These are phyloP conservation scores for Phragmites australis DNA, from an alignment of 176 grass and related monocot species.

Conservation along the genomic window DNA sequence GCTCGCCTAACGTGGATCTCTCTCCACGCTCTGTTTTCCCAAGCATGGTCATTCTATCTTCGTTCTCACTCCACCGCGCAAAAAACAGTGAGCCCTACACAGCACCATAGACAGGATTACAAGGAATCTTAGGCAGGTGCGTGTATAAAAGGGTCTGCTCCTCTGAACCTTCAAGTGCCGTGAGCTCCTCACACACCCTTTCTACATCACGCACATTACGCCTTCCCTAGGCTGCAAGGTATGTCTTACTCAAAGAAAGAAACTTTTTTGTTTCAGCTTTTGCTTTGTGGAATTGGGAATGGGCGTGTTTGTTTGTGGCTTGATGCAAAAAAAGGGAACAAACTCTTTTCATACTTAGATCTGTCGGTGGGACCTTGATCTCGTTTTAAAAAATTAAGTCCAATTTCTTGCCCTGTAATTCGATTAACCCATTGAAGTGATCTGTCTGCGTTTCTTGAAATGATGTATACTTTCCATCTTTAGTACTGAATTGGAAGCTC, in stretches of 20 bases:
- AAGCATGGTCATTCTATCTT: slow-evolving; percentile 33
- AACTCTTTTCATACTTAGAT: neutral
- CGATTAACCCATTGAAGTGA: neutral
- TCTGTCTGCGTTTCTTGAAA: neutral
- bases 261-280: slow-evolving; percentile 14
- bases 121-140: slow-evolving; percentile 1
- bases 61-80: slow-evolving; percentile 31
- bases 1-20: slow-evolving; percentile 33
- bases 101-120: neutral
- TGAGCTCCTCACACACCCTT: neutral
- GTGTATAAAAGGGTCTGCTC: slow-evolving; percentile 36
- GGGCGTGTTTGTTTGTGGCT: neutral
- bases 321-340: neutral
- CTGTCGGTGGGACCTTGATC: neutral
- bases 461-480: neutral
- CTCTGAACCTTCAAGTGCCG: slow-evolving; percentile 21
- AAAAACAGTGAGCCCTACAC: slow-evolving; percentile 28
- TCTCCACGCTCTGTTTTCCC: neutral
- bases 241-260: slow-evolving; percentile 26
- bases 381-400: neutral
- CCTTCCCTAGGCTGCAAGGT: slow-evolving; percentile 42
- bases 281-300: slow-evolving; percentile 27
- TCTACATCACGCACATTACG: slow-evolving; percentile 3
- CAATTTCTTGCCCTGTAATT: neutral
- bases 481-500: neutral